Base-by-base conservation (phyloP, 1,139 yeast species). In the Suhomyces bribrorum region DNA sequence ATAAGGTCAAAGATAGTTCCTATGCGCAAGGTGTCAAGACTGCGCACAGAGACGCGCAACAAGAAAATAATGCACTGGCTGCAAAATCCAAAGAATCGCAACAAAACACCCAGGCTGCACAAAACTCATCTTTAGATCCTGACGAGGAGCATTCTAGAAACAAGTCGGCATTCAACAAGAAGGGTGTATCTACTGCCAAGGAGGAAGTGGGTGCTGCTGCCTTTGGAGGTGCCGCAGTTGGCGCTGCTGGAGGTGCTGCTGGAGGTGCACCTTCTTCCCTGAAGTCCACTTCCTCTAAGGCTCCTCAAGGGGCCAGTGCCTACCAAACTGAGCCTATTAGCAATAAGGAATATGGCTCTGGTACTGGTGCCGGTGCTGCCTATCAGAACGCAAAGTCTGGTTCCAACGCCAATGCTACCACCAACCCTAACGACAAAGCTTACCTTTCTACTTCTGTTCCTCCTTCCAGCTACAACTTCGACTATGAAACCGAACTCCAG, bases 101-200 rank as follows among this genome's bases (percentile, higher is more conserved):
- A 11, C 32, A 7, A 14, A 30, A 7, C n/a, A 22, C 20, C 12
- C 18, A 15, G n/a, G n/a, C n/a, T n/a, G 15, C 23, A 36, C 13
- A 36, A 29, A 12, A 24, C 26, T 18, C 14, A 14, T 26, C 44
- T 12, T 32, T 45, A 32, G 64, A 63, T 38, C 64, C 65, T 11
- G 39, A 43, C 9, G 50, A 53, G 23, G 61, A 56, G 32, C 69
- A 64, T 41, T 30, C 43, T 17, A 46, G 53, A 37, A 65, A 65
- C 49, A 65, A 57, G 47, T 64, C 70, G 5, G 55, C 62, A 12
- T 64, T 44, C 49, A 64, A 64, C 37, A 31, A 46, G 5, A 54
- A 46, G 5, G 70, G 68, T 7, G 44, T 59, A n/a, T 28, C 43
- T n/a, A 37, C 49, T 22, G 52, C 54, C 26, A 40, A 43, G 12